A percentile compares a stretch with the other conserved stretches of the same genome.
These are phyloP conservation scores for Pistacia atlantica DNA, from an alignment of 345 rosid genomes.

Conservation along the genomic window DNA sequence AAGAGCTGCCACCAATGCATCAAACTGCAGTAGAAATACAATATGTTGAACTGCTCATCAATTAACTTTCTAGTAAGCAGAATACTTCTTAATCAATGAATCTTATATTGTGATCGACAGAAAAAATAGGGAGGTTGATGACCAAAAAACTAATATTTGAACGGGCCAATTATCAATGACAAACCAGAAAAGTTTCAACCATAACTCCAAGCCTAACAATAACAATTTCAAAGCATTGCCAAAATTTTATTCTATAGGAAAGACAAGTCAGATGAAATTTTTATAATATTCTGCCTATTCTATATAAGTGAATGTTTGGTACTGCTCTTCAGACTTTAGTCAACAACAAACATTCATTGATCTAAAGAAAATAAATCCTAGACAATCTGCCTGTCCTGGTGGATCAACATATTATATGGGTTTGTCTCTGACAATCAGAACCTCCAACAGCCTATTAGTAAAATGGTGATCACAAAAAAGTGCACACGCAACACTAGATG, in stretches of 20 bases:
- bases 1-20: conserved; percentile 88
- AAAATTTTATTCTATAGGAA: not conserved
- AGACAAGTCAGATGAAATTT: not conserved
- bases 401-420: not conserved
- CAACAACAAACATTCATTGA: not conserved
- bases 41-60: not conserved
- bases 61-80: not conserved
- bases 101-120: not conserved
- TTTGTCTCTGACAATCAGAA: not conserved
- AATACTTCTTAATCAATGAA: not conserved
- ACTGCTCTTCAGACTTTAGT: not conserved
- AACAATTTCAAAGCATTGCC: not conserved
- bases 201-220: not conserved
- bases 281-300: not conserved
- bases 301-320: not conserved
- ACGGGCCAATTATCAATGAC: not conserved
- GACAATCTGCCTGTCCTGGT: not conserved
- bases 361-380: not conserved
- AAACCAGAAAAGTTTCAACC: not conserved
- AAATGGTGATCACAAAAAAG: not conserved
- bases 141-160: not conserved
- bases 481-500: not conserved
- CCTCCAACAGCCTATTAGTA: not conserved
- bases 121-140: not conserved
- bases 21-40: conserved; percentile 56